Evolutionary conservation across 352 stramenopile genomes (phyloP), one percentile per base, ranked within the genome.

Genomic region (Vaucheria bursata): DNA sequence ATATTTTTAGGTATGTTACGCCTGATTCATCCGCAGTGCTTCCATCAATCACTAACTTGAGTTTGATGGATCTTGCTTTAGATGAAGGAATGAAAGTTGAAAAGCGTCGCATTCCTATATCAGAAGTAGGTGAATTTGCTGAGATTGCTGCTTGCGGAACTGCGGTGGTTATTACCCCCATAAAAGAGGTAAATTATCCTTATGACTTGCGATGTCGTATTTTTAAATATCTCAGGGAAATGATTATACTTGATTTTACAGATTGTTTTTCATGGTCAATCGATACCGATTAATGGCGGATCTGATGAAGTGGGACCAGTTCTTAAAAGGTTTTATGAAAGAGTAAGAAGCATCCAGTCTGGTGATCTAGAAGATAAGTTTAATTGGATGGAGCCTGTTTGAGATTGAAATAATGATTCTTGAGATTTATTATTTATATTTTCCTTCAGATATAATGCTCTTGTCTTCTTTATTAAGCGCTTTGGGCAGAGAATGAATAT

Each of bases 81-180:
- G 89, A 93, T 64, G 78, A 87, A 65, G 90, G 90, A 32, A 84
- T 92, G 71, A 89, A 83, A 32, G 88, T 94, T 1, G 88, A 94
- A 79, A 49, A 70, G n/a, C 40, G 86, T 34, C 75, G 71, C 74
- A 83, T 95, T 72, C 33, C 50, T 25, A 79, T 95, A 25, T 53
- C 85, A 1, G 91, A 95, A 81, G 75, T 95, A 66, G 72, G 36
- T 12, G 77, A 32, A 1, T 92, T 95, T 79, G 87, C 89, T 73
- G 91, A 95, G 84, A 89, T 93, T 25, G 86, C 91, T 65, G 90
- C 91, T n/a, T 91, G 90, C 74, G 91, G 91, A 33, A 95, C 91
- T 33, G 91, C 91, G 18, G 91, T 95, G 34, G 89, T 95, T 29
- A 87, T 94, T 31, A 94, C 91, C 39, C 88, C 89, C 29, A 85